Evolutionary conservation across 768 basidiomycete species (phyloP), one percentile per base, ranked within the genome.

Genomic region (Myochromella boudieri): DNA sequence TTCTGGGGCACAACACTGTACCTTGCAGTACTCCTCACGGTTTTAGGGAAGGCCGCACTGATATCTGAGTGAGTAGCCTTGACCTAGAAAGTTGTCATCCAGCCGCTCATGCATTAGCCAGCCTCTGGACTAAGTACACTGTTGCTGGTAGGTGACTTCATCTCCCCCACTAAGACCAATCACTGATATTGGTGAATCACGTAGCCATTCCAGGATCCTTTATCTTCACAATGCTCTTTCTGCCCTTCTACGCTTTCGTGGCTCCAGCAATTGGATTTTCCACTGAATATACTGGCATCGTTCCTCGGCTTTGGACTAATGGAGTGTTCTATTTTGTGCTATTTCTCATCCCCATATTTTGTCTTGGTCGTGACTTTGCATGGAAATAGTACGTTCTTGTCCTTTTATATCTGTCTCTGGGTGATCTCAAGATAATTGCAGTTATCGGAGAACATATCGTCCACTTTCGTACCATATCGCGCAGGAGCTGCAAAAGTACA

Each of bases 41-140:
- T 98, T 3, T 81, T 99, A 6, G 97, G 95, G 33, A 98, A 99
- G 67, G 97, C 97, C 12, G 95, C 95, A 0, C 68, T 99, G 49
- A 87, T 98, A 34, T 98, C 97, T 3, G 95, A 99, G 97, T 98
- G 64, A 60, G 94, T 40, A 6, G n/a, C n/a, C n/a, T n/a, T 32
- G 27, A 24, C 11, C 26, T 41, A 17, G 17, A 41, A 37, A 17
- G 17, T 3, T 37, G 22, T 39, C 21, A 33, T 29, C 41, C 27
- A 26, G 22, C 27, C 31, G 53, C 6, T 48, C 20, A 17, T 42
- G 48, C 12, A 20, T 38, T 40, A 42, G 6, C 48, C 10, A 99
- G 95, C 58, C 68, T 99, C n/a, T 99, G 97, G 97, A 99, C 97
- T 0, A 98, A 98, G 63, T 99, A 98, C 60, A 98, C 95, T 10